Percentiles rank a stretch among this genome's conserved stretches.
Evolutionary conservation across 768 basidiomycete genomes (phyloP).

Genomic region (Clitopilus passeckerianus): DNA sequence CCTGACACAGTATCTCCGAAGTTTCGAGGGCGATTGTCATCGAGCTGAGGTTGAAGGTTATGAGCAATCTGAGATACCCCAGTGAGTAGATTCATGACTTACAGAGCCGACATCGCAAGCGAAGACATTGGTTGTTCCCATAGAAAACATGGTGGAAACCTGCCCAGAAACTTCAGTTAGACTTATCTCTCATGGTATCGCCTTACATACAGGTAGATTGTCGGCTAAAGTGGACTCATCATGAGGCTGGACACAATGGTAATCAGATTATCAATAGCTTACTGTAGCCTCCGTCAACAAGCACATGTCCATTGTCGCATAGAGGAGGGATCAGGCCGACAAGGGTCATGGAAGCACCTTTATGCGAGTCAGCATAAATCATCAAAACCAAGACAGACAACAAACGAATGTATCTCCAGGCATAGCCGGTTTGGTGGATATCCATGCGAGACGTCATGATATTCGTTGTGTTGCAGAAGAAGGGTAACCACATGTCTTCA

Average conservation of each 20-base stretch:
- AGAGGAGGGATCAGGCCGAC: conserved; percentile 93
- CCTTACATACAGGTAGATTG: conserved; percentile 68
- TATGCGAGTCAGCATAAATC: background rate
- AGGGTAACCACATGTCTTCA: conserved; percentile 98
- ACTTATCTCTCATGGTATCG: background rate
- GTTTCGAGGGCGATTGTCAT: conserved; percentile 92
- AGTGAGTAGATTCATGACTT: conserved; percentile 15
- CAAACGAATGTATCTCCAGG: conserved; percentile 89
- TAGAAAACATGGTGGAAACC: conserved; percentile 88
- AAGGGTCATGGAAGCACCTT: conserved; percentile 95
- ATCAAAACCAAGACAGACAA: conserved; percentile 2
- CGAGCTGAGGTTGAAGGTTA: conserved; percentile 45
- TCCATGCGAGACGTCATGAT: conserved; percentile 97
- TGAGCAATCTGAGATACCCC: background rate
- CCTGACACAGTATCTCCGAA: conserved; percentile 96
- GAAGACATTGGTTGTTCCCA: conserved; percentile 87
- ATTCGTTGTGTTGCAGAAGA: conserved; percentile 97
- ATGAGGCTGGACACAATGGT: background rate
- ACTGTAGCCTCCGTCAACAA: conserved; percentile 91
- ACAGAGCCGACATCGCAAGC: conserved; percentile 92
- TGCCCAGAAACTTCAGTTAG: conserved; percentile 19
- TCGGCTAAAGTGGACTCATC: conserved; percentile 51
- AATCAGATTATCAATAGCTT: conserved; percentile 17
- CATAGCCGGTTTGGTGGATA: conserved; percentile 97
- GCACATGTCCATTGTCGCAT: conserved; percentile 89